Conservation (phyloP, 768 basidiomycete species). For the Galerina sulciceps region DNA sequence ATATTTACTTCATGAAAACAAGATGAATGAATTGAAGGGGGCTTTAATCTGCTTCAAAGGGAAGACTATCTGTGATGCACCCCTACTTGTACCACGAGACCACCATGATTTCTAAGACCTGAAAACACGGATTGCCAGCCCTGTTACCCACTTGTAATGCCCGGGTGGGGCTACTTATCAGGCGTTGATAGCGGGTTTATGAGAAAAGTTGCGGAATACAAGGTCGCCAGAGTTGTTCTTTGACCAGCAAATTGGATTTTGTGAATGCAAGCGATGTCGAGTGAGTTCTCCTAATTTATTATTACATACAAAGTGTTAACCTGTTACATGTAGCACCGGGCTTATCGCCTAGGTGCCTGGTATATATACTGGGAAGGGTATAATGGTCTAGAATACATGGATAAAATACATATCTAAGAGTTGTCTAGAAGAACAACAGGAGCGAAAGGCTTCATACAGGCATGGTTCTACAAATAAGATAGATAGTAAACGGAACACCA, state of each 20-base stretch:
- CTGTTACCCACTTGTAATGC: neutral
- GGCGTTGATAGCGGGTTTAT: neutral
- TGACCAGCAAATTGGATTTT: neutral
- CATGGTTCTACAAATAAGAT: neutral
- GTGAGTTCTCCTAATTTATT: too few species aligned
- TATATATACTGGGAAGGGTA: neutral
- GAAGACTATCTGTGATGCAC: too few species aligned
- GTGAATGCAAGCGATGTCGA: neutral
- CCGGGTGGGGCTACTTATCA: too few species aligned
- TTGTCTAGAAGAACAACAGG: neutral
- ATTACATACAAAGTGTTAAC: too few species aligned
- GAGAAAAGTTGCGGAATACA: neutral
- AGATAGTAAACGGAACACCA: neutral
- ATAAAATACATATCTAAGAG: constrained; percentile 2
- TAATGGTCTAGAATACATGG: constrained; percentile 6
- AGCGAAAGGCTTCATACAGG: neutral
- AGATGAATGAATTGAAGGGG: too few species aligned
- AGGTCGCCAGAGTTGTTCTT: neutral
- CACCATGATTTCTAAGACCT: neutral
- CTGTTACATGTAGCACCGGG: too few species aligned
- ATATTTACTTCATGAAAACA: too few species aligned
- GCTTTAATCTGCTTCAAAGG: too few species aligned
- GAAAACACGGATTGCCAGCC: neutral
- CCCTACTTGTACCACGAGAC: too few species aligned
- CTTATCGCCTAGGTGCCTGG: neutral